Conservation (phyloP, 345 rosid species). For the Rhodamnia argentea region DNA sequence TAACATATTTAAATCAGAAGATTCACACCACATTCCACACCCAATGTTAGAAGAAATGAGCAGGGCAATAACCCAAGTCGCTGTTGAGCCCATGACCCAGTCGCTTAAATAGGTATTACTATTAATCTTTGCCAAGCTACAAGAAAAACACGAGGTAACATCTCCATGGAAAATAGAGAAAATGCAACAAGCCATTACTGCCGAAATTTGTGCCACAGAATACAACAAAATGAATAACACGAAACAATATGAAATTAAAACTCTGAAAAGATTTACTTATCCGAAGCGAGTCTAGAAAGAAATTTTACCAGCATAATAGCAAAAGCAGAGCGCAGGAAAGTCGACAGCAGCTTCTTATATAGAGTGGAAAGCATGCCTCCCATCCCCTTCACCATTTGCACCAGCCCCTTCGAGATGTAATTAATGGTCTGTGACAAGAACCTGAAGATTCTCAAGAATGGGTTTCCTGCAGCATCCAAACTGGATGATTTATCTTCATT, state of each 20-base stretch:
- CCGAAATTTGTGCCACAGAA: neutral
- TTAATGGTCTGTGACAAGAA: conserved; percentile 24
- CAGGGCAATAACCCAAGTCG: neutral
- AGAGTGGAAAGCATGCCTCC: conserved; percentile 32
- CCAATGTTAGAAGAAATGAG: neutral
- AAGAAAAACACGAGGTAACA: neutral
- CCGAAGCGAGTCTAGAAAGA: neutral
- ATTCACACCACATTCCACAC: neutral
- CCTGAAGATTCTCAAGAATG: conserved; percentile 16
- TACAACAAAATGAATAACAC: neutral
- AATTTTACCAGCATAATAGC: conserved; percentile 62
- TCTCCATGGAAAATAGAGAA: neutral
- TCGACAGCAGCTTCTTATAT: conserved; percentile 49
- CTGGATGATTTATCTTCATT: conserved; percentile 13
- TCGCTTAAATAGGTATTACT: neutral
- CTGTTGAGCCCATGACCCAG: neutral
- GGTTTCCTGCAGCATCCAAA: conserved; percentile 11
- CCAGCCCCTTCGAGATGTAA: conserved; percentile 16
- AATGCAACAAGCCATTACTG: neutral
- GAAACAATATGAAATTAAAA: neutral
- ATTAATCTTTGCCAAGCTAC: neutral
- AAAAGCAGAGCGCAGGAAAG: conserved; percentile 49
- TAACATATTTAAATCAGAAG: neutral
- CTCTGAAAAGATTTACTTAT: neutral
- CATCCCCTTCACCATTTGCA: conserved; percentile 37